A percentile compares a stretch with the other conserved stretches of the same genome.
These are phyloP conservation scores for Voacanga thouarsii DNA, from an alignment of 257 asterid genomes.

Conservation along the genomic window DNA sequence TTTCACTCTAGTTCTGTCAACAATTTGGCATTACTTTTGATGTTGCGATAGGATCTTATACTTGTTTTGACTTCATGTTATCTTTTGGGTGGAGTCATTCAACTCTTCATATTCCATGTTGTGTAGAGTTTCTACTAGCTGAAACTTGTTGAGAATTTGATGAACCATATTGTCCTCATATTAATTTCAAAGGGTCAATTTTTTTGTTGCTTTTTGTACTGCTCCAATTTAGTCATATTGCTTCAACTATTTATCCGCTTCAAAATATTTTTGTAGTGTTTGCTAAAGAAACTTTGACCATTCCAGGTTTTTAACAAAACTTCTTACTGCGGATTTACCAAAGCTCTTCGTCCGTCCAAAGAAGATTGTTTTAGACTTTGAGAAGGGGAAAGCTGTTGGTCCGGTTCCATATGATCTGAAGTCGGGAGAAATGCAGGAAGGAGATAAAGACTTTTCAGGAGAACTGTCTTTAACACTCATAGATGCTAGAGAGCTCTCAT, in stretches of 20 bases:
- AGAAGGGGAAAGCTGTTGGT: slow-evolving; percentile 74
- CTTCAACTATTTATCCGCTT: background rate
- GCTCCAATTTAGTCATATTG: background rate
- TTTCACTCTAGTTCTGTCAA: background rate
- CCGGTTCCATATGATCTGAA: slow-evolving; percentile 42
- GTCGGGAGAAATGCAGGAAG: slow-evolving; percentile 73
- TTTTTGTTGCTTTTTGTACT: background rate
- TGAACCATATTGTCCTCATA: background rate
- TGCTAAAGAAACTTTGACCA: background rate
- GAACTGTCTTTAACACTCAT: slow-evolving; percentile 94
- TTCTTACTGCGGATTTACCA: slow-evolving; percentile 93
- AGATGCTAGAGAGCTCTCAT: slow-evolving; percentile 82
- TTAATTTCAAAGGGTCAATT: background rate
- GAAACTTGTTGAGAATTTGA: background rate
- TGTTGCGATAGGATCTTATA: background rate
- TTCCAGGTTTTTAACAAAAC: slow-evolving; percentile 84
- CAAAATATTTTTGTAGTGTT: slow-evolving; percentile 1
- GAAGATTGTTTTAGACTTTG: slow-evolving; percentile 86
- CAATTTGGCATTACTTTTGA: background rate
- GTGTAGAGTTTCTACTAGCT: background rate
- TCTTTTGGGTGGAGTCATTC: background rate
- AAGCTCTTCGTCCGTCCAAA: slow-evolving; percentile 93
- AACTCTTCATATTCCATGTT: background rate
- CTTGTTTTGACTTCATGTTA: background rate
- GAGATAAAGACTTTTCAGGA: slow-evolving; percentile 75